Evolutionary conservation across 306 rosid species (phyloP).

Genomic region (Datisca glomerata): DNA sequence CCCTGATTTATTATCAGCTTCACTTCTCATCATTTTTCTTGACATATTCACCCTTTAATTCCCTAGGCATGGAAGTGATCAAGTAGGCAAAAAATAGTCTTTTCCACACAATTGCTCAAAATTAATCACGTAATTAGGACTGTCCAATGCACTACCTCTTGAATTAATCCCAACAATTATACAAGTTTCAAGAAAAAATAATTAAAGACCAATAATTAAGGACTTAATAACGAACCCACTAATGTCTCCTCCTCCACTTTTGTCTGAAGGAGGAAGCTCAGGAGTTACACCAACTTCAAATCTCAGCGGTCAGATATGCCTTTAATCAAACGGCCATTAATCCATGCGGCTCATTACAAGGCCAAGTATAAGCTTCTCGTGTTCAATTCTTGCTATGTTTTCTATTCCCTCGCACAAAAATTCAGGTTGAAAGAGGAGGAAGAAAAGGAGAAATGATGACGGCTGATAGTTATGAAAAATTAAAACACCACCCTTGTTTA

Average conservation of each 20-base stretch:
- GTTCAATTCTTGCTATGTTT: conserved; percentile 9
- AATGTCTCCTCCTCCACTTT: conserved; percentile 45
- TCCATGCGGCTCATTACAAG: conserved; percentile 33
- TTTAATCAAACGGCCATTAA: conserved; percentile 22
- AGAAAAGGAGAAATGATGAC: too few species aligned
- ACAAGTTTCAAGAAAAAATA: background rate
- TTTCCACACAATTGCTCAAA: background rate
- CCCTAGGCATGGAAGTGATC: background rate
- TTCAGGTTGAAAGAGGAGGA: conserved; percentile 1
- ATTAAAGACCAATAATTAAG: background rate
- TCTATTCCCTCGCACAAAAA: background rate
- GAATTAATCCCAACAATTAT: background rate
- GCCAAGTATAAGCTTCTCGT: conserved; percentile 27
- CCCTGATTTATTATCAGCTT: too few species aligned
- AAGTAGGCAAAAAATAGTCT: background rate
- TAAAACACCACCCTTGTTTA: background rate
- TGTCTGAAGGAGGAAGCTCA: conserved; percentile 34
- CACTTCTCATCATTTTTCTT: too few species aligned
- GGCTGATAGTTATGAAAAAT: too few species aligned
- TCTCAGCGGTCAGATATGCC: conserved; percentile 29
- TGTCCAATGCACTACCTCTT: background rate
- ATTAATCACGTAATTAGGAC: background rate
- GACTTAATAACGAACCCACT: conserved; percentile 29
- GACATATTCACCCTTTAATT: too few species aligned
- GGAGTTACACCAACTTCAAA: conserved; percentile 40